Percentiles rank a stretch among this genome's conserved stretches.
These are phyloP conservation scores for Wallacemonas collosoma DNA, from an alignment of 208 protist species.

Conservation along the genomic window DNA sequence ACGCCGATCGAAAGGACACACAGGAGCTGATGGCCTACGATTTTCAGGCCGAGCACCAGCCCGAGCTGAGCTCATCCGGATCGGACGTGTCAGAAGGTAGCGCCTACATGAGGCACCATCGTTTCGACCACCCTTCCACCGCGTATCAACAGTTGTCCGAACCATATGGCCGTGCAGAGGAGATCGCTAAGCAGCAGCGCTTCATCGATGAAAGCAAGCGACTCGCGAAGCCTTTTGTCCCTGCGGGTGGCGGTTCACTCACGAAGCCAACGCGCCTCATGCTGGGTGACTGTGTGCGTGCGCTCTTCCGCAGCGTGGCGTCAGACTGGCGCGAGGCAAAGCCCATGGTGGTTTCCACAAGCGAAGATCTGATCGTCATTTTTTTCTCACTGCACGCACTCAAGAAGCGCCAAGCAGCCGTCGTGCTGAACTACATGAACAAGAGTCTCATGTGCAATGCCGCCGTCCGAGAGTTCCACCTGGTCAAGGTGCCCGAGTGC, in stretches of 20 bases:
- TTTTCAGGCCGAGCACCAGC: constrained; percentile 10
- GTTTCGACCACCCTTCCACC: constrained; percentile 36
- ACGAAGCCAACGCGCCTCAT: constrained; percentile 75
- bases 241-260: constrained; percentile 37
- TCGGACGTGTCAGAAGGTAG: constrained; percentile 27
- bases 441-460: constrained; percentile 52
- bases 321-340: constrained; percentile 72
- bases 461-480: constrained; percentile 60
- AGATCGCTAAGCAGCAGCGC: constrained; percentile 61
- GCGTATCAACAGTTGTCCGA: constrained; percentile 48
- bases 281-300: constrained; percentile 79
- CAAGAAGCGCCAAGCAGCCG: constrained; percentile 38
- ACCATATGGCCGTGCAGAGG: constrained; percentile 63
- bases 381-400: constrained; percentile 66
- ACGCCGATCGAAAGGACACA: constrained; percentile 19
- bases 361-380: constrained; percentile 88
- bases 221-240: constrained; percentile 73
- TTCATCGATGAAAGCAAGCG: constrained; percentile 75
- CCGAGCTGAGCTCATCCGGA: constrained; percentile 5
- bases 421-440: constrained; percentile 88
- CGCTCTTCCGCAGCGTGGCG: constrained; percentile 63
- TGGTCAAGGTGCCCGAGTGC: constrained; percentile 76
- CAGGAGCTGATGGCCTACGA: constrained; percentile 2
- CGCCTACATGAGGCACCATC: constrained; percentile 46
- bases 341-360: constrained; percentile 81